These are phyloP conservation scores for Kalmanozyma brasiliensis DNA, from an alignment of 1,284 basidiomycete species.

Conservation along the genomic window DNA sequence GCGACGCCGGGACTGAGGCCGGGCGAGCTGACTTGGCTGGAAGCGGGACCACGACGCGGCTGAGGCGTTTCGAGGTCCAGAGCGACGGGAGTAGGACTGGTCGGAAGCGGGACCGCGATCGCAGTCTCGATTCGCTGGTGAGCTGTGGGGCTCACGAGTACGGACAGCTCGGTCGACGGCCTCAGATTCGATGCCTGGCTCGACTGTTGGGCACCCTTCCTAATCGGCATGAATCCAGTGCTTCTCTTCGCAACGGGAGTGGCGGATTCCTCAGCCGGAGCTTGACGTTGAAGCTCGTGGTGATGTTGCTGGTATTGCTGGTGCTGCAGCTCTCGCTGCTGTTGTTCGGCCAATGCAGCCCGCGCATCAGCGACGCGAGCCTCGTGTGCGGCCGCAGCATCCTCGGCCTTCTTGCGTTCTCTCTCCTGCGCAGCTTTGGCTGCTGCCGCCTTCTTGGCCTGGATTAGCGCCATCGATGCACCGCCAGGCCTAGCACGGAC, in stretches of 20 bases:
- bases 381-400: slow-evolving; percentile 47
- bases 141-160: slow-evolving; percentile 32
- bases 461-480: slow-evolving; percentile 58
- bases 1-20: slow-evolving; percentile 19
- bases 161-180: slow-evolving; percentile 22
- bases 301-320: slow-evolving; percentile 18
- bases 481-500: slow-evolving; percentile 38
- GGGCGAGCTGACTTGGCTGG: slow-evolving; percentile 30
- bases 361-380: slow-evolving; percentile 32
- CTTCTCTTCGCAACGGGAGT: slow-evolving; percentile 32
- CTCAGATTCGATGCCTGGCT: slow-evolving; percentile 5
- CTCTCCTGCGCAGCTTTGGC: slow-evolving; percentile 45
- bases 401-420: slow-evolving; percentile 46
- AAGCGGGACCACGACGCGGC: too few species aligned
- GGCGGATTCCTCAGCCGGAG: slow-evolving; percentile 15
- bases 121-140: slow-evolving; percentile 38
- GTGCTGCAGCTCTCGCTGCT: slow-evolving; percentile 7
- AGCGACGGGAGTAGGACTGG: slow-evolving; percentile 24
- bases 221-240: slow-evolving; percentile 35
- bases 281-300: background rate
- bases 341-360: slow-evolving; percentile 16
- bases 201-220: slow-evolving; percentile 11
- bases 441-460: slow-evolving; percentile 63
- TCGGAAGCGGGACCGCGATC: slow-evolving; percentile 34
- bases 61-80: slow-evolving; percentile 8